phyloP scores from a whole-genome alignment of 768 basidiomycete species.

The Termitomyces sp. region DNA sequence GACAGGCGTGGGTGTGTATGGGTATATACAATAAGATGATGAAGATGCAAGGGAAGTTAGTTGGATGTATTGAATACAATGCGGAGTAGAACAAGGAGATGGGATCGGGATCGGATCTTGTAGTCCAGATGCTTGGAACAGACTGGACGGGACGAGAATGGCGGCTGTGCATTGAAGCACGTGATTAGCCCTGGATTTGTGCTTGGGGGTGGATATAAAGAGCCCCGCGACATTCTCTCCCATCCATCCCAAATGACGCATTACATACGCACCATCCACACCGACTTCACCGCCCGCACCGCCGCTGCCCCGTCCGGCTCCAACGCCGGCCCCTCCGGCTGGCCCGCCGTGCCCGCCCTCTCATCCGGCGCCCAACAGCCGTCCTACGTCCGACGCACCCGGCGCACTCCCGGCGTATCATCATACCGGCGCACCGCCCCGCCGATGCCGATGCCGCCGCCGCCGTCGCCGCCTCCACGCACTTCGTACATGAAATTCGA shows the following conservation, averaged over 20 bases:
- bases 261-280: slow-evolving; percentile 38
- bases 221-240: too few species aligned
- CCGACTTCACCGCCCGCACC: slow-evolving; percentile 23
- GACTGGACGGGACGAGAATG: too few species aligned
- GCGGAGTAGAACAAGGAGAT: too few species aligned
- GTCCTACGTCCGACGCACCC: slow-evolving; percentile 9
- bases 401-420: not conserved
- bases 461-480: slow-evolving; percentile 6
- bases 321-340: slow-evolving; percentile 8
- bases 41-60: too few species aligned
- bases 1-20: too few species aligned
- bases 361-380: slow-evolving; percentile 1
- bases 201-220: too few species aligned
- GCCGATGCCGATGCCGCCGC: not conserved
- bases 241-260: slow-evolving; percentile 15
- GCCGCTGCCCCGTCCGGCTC: slow-evolving; percentile 8
- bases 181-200: too few species aligned
- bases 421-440: slow-evolving; percentile 4
- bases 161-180: too few species aligned
- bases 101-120: too few species aligned
- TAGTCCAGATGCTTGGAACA: too few species aligned
- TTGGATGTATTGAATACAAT: too few species aligned
- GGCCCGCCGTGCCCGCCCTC: slow-evolving; percentile 2
- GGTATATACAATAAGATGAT: too few species aligned
- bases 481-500: slow-evolving; percentile 13